Conservation (phyloP, 352 stramenopile genomes). For the Phytophthora melonis region DNA sequence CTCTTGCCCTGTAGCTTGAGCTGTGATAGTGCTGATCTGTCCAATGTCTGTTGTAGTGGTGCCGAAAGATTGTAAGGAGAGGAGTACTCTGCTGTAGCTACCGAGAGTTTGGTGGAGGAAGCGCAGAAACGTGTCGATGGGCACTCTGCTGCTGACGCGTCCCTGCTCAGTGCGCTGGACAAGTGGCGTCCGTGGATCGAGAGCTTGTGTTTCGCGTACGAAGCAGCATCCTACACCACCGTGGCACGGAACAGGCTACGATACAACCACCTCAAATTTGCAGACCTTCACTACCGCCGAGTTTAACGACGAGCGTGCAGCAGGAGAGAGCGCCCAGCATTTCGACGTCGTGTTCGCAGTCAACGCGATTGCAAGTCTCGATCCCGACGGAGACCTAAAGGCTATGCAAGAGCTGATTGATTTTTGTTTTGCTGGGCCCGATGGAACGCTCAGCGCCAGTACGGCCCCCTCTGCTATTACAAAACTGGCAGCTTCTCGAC, state of each 20-base stretch:
- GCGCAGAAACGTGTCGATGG: not conserved
- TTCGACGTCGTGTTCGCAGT: slow-evolving; percentile 51
- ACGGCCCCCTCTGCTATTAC: slow-evolving; percentile 57
- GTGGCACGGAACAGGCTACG: slow-evolving; percentile 47
- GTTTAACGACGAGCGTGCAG: slow-evolving; percentile 23
- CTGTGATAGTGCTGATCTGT: not conserved
- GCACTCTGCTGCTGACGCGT: slow-evolving; percentile 27
- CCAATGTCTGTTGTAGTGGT: not conserved
- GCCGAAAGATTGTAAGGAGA: not conserved
- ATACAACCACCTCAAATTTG: slow-evolving; percentile 41
- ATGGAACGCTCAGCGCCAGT: slow-evolving; percentile 60
- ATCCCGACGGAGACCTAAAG: no score
- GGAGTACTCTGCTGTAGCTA: slow-evolving; percentile 9
- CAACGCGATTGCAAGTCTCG: slow-evolving; percentile 71
- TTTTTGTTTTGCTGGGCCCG: no score
- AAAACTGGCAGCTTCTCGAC: slow-evolving; percentile 39
- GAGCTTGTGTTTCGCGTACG: slow-evolving; percentile 41
- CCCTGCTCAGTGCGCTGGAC: slow-evolving; percentile 33
- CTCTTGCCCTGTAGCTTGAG: not conserved
- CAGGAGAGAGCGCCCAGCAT: slow-evolving; percentile 14
- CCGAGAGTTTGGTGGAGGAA: slow-evolving; percentile 35
- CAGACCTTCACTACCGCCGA: slow-evolving; percentile 47
- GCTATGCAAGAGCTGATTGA: slow-evolving; percentile 50
- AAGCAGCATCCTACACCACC: slow-evolving; percentile 49
- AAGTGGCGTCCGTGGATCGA: slow-evolving; percentile 48